Evolutionary conservation across 1,284 basidiomycete genomes (phyloP), one percentile per base, ranked within the genome.

Genomic region (Ceratobasidium papillatum): DNA sequence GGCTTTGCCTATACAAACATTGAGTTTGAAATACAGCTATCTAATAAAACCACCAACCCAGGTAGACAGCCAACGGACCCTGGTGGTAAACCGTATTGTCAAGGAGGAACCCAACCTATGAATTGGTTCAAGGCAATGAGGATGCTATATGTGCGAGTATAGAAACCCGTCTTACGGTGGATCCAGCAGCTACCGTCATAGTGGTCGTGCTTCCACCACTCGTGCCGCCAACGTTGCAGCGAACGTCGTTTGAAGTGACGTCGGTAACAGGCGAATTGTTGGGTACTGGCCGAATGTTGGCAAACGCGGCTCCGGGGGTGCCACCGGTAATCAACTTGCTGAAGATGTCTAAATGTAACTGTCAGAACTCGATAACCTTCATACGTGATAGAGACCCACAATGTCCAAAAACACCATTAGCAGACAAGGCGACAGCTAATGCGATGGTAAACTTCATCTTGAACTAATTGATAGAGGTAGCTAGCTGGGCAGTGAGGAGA

Each of bases 191-290:
- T 69, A 87, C 84, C 69, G 80, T 81, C 8, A 82, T 78, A 2
- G 85, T 86, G 12, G 76, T 66, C 25, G 85, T 84, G 51, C 80
- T 79, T 9, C 83, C 76, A 4, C 85, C 86, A 22, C 82, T 82
- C 30, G 84, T 80, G 25, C 86, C 86, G 74, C 84, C 84, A 73
- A 86, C 86, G 77, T 87, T 87, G 81, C 74, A 77, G 25, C 71
- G 62, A 7, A 87, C 56, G 76, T 87, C 86, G 2, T 78, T 85
- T 30, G 84, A 85, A 30, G 84, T 86, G 11, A 87, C 85, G 64
- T 86, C 85, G 38, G 84, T 86, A 59, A 87, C 86, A 12, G 86
- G 86, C 77, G 85, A 86, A 81, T 87, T 87, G 80, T 78, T 86
- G 17, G 86, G 85, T 22, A 84, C 82, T 19, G 86, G 78, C 72